A percentile compares a stretch with the other conserved stretches of the same genome.
phyloP scores from a whole-genome alignment of 441 rosid species.

The Pelargonium australe region DNA sequence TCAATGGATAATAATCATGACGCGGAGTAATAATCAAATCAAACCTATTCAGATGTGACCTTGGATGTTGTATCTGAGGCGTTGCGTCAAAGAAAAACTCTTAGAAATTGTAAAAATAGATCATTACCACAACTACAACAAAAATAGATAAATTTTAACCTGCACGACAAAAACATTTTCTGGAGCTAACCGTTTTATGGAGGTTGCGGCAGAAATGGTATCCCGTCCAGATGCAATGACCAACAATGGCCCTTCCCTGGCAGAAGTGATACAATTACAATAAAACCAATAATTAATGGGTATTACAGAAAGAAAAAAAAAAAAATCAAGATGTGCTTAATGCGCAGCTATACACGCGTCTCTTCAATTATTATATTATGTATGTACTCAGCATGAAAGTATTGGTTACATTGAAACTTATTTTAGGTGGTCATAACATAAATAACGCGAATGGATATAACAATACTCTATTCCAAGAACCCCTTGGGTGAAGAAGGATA shows the following conservation, averaged over 20 bases:
- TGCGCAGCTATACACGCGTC: neutral
- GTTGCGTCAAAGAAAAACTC: conserved; percentile 11
- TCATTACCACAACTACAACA: too few species aligned
- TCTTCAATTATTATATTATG: neutral
- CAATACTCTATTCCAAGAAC: neutral
- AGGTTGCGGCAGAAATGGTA: conserved; percentile 67
- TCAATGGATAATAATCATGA: conserved; percentile 79
- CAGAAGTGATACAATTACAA: conserved; percentile 12
- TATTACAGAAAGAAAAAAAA: too few species aligned
- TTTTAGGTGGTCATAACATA: neutral
- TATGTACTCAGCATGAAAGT: neutral
- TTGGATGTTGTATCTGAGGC: conserved; percentile 82
- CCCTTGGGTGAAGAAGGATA: too few species aligned
- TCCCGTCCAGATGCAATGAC: conserved; percentile 90
- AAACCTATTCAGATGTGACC: conserved; percentile 72
- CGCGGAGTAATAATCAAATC: conserved; percentile 85
- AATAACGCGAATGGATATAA: neutral
- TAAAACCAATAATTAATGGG: too few species aligned
- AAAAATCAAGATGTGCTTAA: neutral
- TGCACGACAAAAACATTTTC: conserved; percentile 79
- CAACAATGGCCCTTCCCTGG: conserved; percentile 82
- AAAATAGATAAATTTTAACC: conserved; percentile 34
- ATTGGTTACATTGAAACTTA: neutral
- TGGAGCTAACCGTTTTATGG: conserved; percentile 70
- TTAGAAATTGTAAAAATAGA: neutral